Percentiles rank a stretch among this genome's conserved stretches.
Conservation (phyloP, 139 green algal genomes). For the Nannochloris sp. region DNA sequence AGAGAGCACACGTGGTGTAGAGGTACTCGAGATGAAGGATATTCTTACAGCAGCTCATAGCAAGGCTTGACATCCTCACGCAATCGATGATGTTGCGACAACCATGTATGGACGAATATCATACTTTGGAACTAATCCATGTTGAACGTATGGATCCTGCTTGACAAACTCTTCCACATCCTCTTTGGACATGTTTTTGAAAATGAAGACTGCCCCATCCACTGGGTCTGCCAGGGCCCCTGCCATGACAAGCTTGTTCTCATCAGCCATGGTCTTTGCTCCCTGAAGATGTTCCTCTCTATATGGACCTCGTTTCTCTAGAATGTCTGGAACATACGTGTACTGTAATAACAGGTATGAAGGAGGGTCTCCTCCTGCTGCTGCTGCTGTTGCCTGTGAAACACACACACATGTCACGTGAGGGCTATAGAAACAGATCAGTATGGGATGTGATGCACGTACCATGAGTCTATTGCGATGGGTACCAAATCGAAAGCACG, state of each 20-base stretch:
- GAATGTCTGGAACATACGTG: constrained; percentile 63
- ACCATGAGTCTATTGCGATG: too few relatives aligned
- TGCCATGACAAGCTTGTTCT: constrained; percentile 55
- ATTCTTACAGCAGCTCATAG: background rate
- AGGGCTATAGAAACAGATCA: too few relatives aligned
- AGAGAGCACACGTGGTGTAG: background rate
- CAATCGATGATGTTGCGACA: background rate
- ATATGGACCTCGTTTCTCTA: constrained; percentile 60
- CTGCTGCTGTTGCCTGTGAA: background rate
- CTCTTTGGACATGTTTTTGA: constrained; percentile 27
- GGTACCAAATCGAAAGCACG: too few relatives aligned
- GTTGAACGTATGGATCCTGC: constrained; percentile 61
- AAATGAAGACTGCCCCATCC: constrained; percentile 56
- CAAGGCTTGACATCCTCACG: background rate
- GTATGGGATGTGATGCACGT: too few relatives aligned
- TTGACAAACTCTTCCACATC: constrained; percentile 67
- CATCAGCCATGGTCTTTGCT: constrained; percentile 43
- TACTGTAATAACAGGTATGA: constrained; percentile 38
- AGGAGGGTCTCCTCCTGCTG: background rate
- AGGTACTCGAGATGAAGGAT: constrained; percentile 7
- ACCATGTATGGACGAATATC: constrained; percentile 29
- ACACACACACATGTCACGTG: background rate
- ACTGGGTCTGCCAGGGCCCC: constrained; percentile 54
- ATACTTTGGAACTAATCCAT: constrained; percentile 50
- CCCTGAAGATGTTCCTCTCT: constrained; percentile 50